Percentiles rank a stretch among this genome's conserved stretches.
Conservation (phyloP, 169 alveolate genomes). For the Cyclospora cayetanensis region DNA sequence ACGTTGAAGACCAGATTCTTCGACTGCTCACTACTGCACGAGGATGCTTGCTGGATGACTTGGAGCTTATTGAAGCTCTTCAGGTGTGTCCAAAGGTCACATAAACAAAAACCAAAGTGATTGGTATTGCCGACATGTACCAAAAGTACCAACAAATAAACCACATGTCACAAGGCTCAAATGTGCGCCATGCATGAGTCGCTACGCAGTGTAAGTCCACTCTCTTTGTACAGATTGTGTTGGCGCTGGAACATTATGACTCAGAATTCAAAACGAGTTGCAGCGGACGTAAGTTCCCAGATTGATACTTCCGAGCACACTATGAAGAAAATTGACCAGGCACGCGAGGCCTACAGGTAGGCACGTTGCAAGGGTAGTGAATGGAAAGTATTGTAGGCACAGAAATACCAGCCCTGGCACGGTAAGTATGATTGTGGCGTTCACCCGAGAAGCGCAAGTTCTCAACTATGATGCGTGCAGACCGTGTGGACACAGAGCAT, state of each 20-base stretch:
- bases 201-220: too few relatives aligned
- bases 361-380: too few relatives aligned
- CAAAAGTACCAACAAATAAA: too few relatives aligned
- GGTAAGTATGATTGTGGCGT: too few relatives aligned
- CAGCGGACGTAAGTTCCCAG: slow-evolving; percentile 76
- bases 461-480: slow-evolving; percentile 69
- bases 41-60: slow-evolving; percentile 93
- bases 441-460: too few relatives aligned
- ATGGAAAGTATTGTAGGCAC: too few relatives aligned
- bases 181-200: too few relatives aligned
- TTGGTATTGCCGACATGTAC: too few relatives aligned
- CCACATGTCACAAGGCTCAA: too few relatives aligned
- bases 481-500: slow-evolving; percentile 92
- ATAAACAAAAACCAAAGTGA: too few relatives aligned
- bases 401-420: too few relatives aligned
- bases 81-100: slow-evolving; percentile 85
- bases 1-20: slow-evolving; percentile 93
- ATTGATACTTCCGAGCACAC: slow-evolving; percentile 77
- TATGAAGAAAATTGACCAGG: slow-evolving; percentile 85
- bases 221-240: too few relatives aligned
- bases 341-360: slow-evolving; percentile 88
- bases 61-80: slow-evolving; percentile 90
- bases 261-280: slow-evolving; percentile 81
- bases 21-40: slow-evolving; percentile 89
- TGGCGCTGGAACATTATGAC: background rate